A percentile compares a stretch with the other conserved stretches of the same genome.
Evolutionary conservation across 2,329 filamentous ascomycete species (phyloP).

Genomic region (Pseudogymnoascus sp.): DNA sequence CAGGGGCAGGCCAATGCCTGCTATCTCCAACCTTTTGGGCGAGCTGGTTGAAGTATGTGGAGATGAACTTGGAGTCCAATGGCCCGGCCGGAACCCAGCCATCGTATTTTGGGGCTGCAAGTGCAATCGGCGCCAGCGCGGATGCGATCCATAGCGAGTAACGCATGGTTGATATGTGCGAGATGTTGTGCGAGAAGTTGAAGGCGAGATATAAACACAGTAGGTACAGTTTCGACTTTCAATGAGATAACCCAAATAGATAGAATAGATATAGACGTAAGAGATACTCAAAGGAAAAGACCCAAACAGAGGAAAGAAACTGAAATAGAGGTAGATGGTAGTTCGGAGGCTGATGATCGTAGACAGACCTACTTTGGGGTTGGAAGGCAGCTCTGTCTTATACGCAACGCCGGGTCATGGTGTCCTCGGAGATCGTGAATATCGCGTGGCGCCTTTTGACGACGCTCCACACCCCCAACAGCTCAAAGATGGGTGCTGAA

Average conservation of each 20-base stretch:
- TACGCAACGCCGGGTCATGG: not conserved
- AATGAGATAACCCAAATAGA: slow-evolving; percentile 1
- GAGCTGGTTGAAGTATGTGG: slow-evolving; percentile 53
- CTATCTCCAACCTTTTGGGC: slow-evolving; percentile 45
- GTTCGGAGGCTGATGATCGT: slow-evolving; percentile 1
- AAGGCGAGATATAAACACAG: slow-evolving; percentile 1
- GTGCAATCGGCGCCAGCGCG: slow-evolving; percentile 39
- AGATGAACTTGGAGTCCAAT: slow-evolving; percentile 34
- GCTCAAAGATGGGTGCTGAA: not conserved
- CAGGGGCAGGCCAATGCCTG: slow-evolving; percentile 34
- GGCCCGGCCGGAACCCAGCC: slow-evolving; percentile 17
- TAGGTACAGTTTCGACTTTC: slow-evolving; percentile 5
- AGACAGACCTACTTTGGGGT: slow-evolving; percentile 7
- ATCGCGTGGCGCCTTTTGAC: slow-evolving; percentile 6
- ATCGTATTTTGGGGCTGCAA: slow-evolving; percentile 24
- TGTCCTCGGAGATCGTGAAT: slow-evolving; percentile 5
- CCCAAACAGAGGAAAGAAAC: not conserved
- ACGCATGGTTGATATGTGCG: slow-evolving; percentile 36
- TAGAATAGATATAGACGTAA: slow-evolving; percentile 6
- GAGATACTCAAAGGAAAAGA: slow-evolving; percentile 8
- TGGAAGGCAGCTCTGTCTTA: slow-evolving; percentile 1
- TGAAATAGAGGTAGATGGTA: slow-evolving; percentile 2
- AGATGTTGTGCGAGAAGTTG: not conserved
- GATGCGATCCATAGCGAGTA: slow-evolving; percentile 40
- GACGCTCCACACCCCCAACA: slow-evolving; percentile 1